These are phyloP conservation scores for Kodamaea laetipori DNA, from an alignment of 805 yeast genomes.

Conservation along the genomic window DNA sequence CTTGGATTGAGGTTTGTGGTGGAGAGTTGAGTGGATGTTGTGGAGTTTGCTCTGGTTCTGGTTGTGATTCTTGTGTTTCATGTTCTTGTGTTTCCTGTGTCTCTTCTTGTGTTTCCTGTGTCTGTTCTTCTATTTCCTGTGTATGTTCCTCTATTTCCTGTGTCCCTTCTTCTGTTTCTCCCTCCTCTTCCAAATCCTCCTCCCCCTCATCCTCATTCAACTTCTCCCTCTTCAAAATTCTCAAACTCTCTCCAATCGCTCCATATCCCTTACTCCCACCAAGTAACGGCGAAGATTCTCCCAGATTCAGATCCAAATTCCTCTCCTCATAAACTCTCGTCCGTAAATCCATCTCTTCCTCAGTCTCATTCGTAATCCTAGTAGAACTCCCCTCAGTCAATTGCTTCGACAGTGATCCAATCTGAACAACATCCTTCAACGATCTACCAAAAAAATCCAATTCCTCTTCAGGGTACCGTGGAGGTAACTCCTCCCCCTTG, in stretches of 20 bases:
- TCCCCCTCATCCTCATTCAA: not conserved
- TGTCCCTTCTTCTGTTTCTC: too few species aligned
- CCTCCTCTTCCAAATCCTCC: not conserved
- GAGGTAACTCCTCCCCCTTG: conserved; percentile 74
- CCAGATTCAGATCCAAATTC: conserved; percentile 15
- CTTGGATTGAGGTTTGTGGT: too few species aligned
- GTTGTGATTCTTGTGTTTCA: too few species aligned
- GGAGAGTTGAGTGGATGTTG: too few species aligned
- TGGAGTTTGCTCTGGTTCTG: too few species aligned
- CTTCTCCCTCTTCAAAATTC: not conserved
- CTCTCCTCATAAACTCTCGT: conserved; percentile 32
- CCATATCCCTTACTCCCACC: conserved; percentile 9
- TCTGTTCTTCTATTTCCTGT: too few species aligned
- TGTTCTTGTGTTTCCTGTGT: too few species aligned
- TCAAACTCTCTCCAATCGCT: not conserved
- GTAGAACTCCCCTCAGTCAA: conserved; percentile 14
- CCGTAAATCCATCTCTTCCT: conserved; percentile 37
- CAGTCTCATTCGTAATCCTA: conserved; percentile 32
- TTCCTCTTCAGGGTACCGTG: conserved; percentile 65
- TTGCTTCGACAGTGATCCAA: conserved; percentile 34
- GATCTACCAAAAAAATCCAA: conserved; percentile 60
- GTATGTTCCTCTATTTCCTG: too few species aligned
- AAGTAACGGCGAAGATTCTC: conserved; percentile 8
- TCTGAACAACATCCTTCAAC: conserved; percentile 19
- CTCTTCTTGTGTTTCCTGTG: too few species aligned